Evolutionary conservation across 768 basidiomycete genomes (phyloP).

Genomic region (Daedaleopsis sinensis): DNA sequence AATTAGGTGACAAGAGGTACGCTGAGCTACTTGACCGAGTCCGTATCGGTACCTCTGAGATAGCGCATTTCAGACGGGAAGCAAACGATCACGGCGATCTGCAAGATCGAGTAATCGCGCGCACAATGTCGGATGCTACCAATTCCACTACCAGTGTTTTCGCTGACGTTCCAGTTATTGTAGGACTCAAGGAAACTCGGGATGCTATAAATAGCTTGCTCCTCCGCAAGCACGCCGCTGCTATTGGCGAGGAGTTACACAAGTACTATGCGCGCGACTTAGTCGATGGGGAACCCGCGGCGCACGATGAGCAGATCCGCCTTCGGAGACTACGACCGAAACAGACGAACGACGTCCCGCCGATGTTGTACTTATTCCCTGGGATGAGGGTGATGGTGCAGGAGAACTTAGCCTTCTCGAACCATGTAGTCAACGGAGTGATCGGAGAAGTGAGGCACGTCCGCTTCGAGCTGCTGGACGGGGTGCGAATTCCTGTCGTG

Average conservation of each 20-base stretch:
- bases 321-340: too few relatives aligned
- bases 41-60: too few relatives aligned
- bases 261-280: not conserved
- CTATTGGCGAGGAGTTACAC: not conserved
- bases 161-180: slow-evolving; percentile 1
- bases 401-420: slow-evolving; percentile 17
- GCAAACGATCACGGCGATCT: not conserved
- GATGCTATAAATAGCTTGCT: slow-evolving; percentile 3
- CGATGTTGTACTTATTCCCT: slow-evolving; percentile 11
- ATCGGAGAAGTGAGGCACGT: slow-evolving; percentile 14
- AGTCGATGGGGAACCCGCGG: not conserved
- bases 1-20: too few relatives aligned
- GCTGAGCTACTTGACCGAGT: too few relatives aligned
- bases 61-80: too few relatives aligned
- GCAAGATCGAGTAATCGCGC: not conserved
- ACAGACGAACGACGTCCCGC: too few relatives aligned
- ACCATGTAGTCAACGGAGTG: slow-evolving; percentile 20
- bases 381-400: slow-evolving; percentile 28
- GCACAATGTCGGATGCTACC: not conserved
- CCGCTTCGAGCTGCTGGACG: too few relatives aligned
- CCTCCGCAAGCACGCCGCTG: too few relatives aligned
- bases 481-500: not conserved
- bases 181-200: not conserved
- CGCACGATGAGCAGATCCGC: too few relatives aligned
- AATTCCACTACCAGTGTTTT: not conserved